Conservation (phyloP, 129 eudicot genomes). For the Lactuca sativa region DNA sequence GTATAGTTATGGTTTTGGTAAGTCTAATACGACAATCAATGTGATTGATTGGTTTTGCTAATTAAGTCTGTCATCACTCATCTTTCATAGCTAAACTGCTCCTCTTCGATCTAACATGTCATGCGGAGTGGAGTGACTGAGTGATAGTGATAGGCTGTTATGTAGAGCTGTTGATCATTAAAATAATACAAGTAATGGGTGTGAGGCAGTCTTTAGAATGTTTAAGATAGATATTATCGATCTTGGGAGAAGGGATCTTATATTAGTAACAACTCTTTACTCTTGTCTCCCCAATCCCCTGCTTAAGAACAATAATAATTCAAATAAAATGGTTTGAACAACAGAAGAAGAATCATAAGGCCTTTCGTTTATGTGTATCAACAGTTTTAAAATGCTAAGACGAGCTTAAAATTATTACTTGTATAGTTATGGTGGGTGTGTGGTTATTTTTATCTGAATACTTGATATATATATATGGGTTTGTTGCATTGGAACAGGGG, state of each 20-base stretch:
- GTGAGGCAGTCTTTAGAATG: conserved; percentile 6
- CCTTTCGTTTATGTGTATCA: neutral
- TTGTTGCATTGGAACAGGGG: conserved; percentile 62
- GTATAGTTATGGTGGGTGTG: neutral
- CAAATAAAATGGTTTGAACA: neutral
- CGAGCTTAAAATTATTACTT: neutral
- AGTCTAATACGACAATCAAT: too few relatives aligned
- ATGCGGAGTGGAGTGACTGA: neutral
- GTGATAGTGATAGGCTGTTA: conserved; percentile 3
- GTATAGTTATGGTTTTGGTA: neutral
- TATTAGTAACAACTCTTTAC: conserved; percentile 6
- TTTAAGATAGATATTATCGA: neutral
- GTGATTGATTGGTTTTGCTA: neutral
- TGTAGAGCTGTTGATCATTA: conserved; percentile 1
- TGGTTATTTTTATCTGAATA: conserved; percentile 11
- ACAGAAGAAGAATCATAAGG: neutral
- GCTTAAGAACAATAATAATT: neutral
- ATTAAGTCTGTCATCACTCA: neutral
- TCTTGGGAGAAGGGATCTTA: conserved; percentile 10
- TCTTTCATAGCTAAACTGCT: conserved; percentile 2
- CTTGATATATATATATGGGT: conserved; percentile 1
- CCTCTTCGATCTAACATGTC: conserved; percentile 5
- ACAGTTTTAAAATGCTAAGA: neutral
- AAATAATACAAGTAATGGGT: conserved; percentile 1
- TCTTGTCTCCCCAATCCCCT: neutral